These are phyloP conservation scores for Lasiodiplodia citricola DNA, from an alignment of 2,329 filamentous ascomycete species.

Conservation along the genomic window DNA sequence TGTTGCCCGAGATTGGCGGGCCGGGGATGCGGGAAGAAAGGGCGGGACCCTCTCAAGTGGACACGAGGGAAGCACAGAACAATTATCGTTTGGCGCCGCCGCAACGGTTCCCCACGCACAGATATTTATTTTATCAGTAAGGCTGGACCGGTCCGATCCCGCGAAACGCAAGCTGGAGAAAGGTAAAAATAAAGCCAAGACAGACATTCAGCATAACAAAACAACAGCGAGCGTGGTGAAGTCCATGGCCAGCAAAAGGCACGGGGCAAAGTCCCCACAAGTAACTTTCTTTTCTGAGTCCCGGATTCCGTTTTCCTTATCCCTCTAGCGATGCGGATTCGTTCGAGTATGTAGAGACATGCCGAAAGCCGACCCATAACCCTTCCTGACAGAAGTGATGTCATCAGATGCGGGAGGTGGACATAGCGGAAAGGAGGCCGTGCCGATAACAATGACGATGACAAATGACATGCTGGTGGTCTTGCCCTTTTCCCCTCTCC, in stretches of 20 bases:
- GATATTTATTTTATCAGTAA: conserved; percentile 4
- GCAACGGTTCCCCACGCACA: conserved; percentile 9
- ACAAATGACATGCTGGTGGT: background rate
- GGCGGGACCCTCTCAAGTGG: background rate
- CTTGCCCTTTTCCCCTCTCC: background rate
- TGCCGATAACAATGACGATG: background rate
- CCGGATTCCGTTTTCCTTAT: background rate
- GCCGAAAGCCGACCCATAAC: background rate
- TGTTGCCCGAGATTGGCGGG: background rate
- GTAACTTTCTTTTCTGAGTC: background rate
- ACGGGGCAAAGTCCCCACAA: background rate
- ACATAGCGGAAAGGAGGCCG: background rate
- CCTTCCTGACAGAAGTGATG: conserved; percentile 5
- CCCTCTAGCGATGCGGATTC: conserved; percentile 8
- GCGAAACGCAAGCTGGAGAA: background rate
- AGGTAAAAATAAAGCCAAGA: conserved; percentile 23
- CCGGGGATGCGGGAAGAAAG: background rate
- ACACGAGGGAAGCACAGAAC: background rate
- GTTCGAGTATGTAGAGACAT: background rate
- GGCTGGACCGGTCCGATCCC: conserved; percentile 17
- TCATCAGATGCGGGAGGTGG: background rate
- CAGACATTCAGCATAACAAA: background rate
- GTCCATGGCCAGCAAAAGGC: background rate
- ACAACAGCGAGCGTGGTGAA: background rate
- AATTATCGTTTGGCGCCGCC: conserved; percentile 1